Conservation (phyloP, 2,329 filamentous ascomycete genomes). For the Fusarium sacchari region DNA sequence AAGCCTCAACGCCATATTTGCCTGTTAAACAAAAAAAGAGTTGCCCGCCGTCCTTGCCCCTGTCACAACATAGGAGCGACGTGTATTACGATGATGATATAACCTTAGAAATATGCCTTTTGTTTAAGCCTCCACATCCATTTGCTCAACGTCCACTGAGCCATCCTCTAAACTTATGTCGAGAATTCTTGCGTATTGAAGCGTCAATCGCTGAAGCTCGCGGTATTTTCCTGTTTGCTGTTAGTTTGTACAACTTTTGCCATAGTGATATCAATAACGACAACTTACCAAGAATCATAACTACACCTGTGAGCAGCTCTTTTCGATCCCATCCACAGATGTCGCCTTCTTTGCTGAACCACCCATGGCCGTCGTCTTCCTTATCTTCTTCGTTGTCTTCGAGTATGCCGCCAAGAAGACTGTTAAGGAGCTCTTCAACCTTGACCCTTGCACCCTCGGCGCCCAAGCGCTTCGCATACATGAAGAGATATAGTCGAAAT, state of each 20-base stretch:
- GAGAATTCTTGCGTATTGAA: constrained; percentile 89
- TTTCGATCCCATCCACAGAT: constrained; percentile 92
- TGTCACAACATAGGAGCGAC: not conserved
- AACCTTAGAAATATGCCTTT: constrained; percentile 1
- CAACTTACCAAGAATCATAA: constrained; percentile 87
- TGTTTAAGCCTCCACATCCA: constrained; percentile 54
- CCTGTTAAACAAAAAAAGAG: constrained; percentile 25
- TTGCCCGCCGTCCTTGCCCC: not conserved
- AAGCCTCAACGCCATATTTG: constrained; percentile 32
- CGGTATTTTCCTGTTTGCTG: constrained; percentile 82
- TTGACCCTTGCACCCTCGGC: constrained; percentile 88
- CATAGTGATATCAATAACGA: not conserved
- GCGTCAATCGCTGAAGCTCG: constrained; percentile 92
- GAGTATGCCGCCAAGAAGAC: constrained; percentile 77
- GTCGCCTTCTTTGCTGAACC: constrained; percentile 73
- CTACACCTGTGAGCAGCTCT: constrained; percentile 88
- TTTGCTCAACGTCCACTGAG: constrained; percentile 54
- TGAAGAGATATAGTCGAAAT: constrained; percentile 93
- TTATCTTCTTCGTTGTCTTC: constrained; percentile 61
- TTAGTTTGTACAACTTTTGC: constrained; percentile 45
- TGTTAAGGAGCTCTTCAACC: constrained; percentile 90
- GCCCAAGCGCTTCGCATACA: constrained; percentile 96
- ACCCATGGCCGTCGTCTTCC: constrained; percentile 62
- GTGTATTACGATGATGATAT: constrained; percentile 33
- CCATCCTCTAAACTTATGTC: constrained; percentile 66